A percentile compares a stretch with the other conserved stretches of the same genome.
phyloP scores from a whole-genome alignment of 306 rosid genomes.

The Dryas octopetala region DNA sequence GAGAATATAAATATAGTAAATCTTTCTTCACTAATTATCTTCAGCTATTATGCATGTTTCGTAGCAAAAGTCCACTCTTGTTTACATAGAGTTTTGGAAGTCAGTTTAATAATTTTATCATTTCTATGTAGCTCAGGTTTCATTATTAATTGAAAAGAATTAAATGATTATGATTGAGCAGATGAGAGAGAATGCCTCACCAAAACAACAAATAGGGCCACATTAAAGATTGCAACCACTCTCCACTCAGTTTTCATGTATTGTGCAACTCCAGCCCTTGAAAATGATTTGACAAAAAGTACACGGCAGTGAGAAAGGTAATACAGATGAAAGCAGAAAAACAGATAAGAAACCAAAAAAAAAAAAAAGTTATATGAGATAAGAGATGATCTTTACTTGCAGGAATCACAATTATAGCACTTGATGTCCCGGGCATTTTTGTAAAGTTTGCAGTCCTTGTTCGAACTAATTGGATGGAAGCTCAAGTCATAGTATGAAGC shows the following conservation, averaged over 20 bases:
- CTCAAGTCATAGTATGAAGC: constrained; percentile 90
- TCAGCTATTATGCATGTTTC: not conserved
- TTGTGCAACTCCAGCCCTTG: constrained; percentile 97
- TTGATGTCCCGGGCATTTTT: constrained; percentile 64
- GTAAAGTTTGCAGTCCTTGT: constrained; percentile 82
- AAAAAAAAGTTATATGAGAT: not conserved
- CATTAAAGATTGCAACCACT: constrained; percentile 81
- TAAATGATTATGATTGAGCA: not conserved
- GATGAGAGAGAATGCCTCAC: constrained; percentile 42
- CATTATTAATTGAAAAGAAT: not conserved
- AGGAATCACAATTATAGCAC: constrained; percentile 91
- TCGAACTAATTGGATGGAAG: constrained; percentile 73
- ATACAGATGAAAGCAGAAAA: not conserved
- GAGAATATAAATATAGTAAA: not conserved
- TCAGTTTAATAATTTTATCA: not conserved
- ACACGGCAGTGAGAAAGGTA: constrained; percentile 21
- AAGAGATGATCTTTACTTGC: constrained; percentile 59
- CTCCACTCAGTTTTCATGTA: constrained; percentile 98
- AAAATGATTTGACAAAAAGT: constrained; percentile 22
- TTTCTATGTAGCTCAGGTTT: not conserved
- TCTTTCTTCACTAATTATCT: not conserved
- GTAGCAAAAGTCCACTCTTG: not conserved
- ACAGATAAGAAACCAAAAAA: not conserved
- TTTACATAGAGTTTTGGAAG: not conserved
- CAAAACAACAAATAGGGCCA: constrained; percentile 65